Base-by-base conservation (phyloP, 2,329 filamentous ascomycete genomes). In the Verticillium zaregamsianum region DNA sequence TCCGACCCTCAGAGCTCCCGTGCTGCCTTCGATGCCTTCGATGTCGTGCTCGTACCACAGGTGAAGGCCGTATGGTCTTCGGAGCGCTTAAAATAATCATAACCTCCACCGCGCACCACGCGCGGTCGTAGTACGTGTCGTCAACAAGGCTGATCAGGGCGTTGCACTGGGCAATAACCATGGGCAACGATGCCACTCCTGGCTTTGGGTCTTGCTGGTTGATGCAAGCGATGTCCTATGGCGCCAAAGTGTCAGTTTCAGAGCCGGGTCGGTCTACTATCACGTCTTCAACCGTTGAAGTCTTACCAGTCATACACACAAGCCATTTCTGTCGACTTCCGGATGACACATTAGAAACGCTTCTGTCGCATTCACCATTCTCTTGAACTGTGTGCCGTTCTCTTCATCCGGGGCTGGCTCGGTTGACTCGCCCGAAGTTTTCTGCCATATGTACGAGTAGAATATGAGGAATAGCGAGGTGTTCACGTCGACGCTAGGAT, bases 91-190 rank as follows among this genome's bases (percentile, higher is more conserved):
- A 1, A 72, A 66, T 59, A 76, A 76, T 69, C 57, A 73, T 63
- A 1, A 69, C 70, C 62, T 78, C 76, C 7, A 76, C 70, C 2
- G 67, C 70, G 64, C 76, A 78, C 76, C 76, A 78, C 2, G 74
- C 74, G 1, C 76, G 69, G 6, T 66, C 63, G 64, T 74, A 73
- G 64, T 77, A 78, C 1, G 59, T 28, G 7, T 73, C 68, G 55
- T 76, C 73, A 2, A 71, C 64, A 35, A 79, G 68, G 57, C 76
- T 77, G 64, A 78, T 74, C 58, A 77, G 67, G 5, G 71, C 74
- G 63, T 78, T 65, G 67, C 77, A 78, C 60, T 77, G 74, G 2
- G 72, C 66, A 20, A 78, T 63, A 57, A 73, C 70, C 63, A 78
- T 67, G 14, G 74, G 75, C 8, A 78, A 68, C 0, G 74, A 70